Percentiles rank a stretch among this genome's conserved stretches.
Evolutionary conservation across 2,329 filamentous ascomycete genomes (phyloP).

Genomic region (Ceratocystis smalleyi): DNA sequence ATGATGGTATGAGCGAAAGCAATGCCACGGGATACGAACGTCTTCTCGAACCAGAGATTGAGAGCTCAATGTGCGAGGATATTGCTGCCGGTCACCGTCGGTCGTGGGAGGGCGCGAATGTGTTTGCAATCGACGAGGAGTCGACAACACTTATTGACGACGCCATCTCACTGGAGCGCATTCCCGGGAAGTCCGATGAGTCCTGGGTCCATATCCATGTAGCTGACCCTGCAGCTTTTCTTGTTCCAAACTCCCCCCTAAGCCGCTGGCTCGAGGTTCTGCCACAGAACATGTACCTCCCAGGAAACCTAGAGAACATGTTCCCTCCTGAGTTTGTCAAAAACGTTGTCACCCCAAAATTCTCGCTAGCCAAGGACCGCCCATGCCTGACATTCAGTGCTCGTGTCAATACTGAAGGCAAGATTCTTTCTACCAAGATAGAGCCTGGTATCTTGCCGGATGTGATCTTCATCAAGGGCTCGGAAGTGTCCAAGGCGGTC

Average conservation of each 20-base stretch:
- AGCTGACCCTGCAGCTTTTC: conserved; percentile 60
- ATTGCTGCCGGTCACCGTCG: conserved; percentile 36
- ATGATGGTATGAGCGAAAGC: conserved; percentile 7
- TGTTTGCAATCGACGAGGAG: conserved; percentile 59
- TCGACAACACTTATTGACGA: conserved; percentile 61
- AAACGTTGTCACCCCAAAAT: conserved; percentile 31
- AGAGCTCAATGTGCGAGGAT: conserved; percentile 29
- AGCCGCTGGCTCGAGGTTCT: conserved; percentile 46
- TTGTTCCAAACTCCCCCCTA: conserved; percentile 42
- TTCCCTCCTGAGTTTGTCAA: conserved; percentile 28
- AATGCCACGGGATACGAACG: conserved; percentile 36
- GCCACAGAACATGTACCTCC: conserved; percentile 43
- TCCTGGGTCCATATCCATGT: conserved; percentile 65
- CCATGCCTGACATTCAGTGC: conserved; percentile 49
- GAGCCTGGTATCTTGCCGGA: conserved; percentile 37
- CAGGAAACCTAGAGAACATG: conserved; percentile 44
- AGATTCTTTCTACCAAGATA: conserved; percentile 39
- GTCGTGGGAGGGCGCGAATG: conserved; percentile 41
- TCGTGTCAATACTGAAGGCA: conserved; percentile 36
- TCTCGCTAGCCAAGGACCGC: conserved; percentile 38
- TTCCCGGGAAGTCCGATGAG: conserved; percentile 37
- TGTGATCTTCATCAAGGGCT: conserved; percentile 42
- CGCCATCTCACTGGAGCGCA: conserved; percentile 53
- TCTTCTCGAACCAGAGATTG: conserved; percentile 34
- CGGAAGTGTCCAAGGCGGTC: conserved; percentile 32